phyloP scores from a whole-genome alignment of 2,329 filamentous ascomycete species.

The Pezicula rhizophila region DNA sequence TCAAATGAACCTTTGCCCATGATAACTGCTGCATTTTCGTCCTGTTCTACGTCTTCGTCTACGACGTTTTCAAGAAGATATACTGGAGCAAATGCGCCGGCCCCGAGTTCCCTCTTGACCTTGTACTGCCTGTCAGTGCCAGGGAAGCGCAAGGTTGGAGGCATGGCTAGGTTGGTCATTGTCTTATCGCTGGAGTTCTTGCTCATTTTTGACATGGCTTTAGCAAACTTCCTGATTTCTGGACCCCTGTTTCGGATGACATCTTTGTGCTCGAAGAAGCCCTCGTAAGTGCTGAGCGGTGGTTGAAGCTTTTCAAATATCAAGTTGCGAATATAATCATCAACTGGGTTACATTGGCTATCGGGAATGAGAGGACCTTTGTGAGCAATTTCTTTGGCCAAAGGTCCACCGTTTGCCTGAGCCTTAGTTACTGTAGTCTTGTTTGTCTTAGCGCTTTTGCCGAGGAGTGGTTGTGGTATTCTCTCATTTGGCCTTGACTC shows the following conservation, averaged over 20 bases:
- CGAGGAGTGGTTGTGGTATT: conserved; percentile 46
- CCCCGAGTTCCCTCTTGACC: conserved; percentile 78
- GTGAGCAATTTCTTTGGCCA: conserved; percentile 36
- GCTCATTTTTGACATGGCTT: conserved; percentile 40
- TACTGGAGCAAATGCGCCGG: conserved; percentile 91
- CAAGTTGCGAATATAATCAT: conserved; percentile 64
- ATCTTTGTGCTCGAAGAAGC: conserved; percentile 69
- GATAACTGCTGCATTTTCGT: conserved; percentile 36
- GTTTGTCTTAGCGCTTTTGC: conserved; percentile 40
- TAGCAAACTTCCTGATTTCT: conserved; percentile 79
- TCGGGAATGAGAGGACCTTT: conserved; percentile 77
- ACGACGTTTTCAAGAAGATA: conserved; percentile 79
- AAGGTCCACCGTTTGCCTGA: conserved; percentile 22
- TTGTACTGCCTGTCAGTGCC: conserved; percentile 64
- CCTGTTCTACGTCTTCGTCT: conserved; percentile 40
- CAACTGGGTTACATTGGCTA: conserved; percentile 80
- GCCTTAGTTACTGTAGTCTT: conserved; percentile 26
- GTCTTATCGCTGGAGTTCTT: conserved; percentile 48
- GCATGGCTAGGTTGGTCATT: conserved; percentile 48
- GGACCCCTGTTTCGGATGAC: conserved; percentile 58
- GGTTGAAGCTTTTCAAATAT: conserved; percentile 73
- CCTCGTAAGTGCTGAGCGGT: conserved; percentile 65
- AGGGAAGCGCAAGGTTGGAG: conserved; percentile 63
- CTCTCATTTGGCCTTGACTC: conserved; percentile 41
- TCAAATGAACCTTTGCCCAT: conserved; percentile 60